Evolutionary conservation across 108 stramenopile species (phyloP).

Genomic region (Nitzschia sp.): DNA sequence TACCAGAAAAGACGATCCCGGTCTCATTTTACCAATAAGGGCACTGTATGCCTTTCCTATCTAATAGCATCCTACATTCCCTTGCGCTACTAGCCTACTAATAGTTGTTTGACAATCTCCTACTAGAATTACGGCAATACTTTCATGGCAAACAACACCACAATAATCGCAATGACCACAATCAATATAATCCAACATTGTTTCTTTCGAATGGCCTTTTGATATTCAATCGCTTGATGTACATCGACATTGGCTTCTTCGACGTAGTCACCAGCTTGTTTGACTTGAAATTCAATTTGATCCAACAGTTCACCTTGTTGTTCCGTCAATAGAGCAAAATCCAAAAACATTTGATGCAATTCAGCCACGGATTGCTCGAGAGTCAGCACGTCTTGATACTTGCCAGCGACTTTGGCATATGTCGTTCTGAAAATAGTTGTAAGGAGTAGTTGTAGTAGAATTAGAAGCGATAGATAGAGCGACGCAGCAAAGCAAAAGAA

Average conservation of each 20-base stretch:
- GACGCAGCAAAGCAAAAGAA: background rate
- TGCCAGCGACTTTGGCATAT: conserved; percentile 91
- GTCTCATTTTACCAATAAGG: too few relatives aligned
- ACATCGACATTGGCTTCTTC: conserved; percentile 94
- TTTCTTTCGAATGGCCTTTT: conserved; percentile 92
- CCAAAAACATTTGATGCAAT: conserved; percentile 99
- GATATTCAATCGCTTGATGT: conserved; percentile 88
- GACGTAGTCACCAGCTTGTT: conserved; percentile 91
- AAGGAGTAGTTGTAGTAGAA: background rate
- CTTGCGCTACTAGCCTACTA: too few relatives aligned
- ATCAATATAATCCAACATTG: conserved; percentile 65
- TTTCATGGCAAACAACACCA: conserved; percentile 28
- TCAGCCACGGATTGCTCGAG: conserved; percentile 95
- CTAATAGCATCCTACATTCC: too few relatives aligned
- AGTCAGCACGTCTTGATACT: conserved; percentile 98
- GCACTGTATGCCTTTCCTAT: too few relatives aligned
- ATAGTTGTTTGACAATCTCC: too few relatives aligned
- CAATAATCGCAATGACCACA: conserved; percentile 28
- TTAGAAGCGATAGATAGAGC: background rate
- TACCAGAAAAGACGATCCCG: too few relatives aligned
- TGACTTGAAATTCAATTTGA: conserved; percentile 98
- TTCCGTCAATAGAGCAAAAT: conserved; percentile 98
- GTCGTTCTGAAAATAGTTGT: conserved; percentile 45
- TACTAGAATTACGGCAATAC: too few relatives aligned
- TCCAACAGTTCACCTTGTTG: conserved; percentile 98